These are phyloP conservation scores for Chlamydomonas reinhardtii DNA, from an alignment of 163 green algal genomes.

Conservation along the genomic window DNA sequence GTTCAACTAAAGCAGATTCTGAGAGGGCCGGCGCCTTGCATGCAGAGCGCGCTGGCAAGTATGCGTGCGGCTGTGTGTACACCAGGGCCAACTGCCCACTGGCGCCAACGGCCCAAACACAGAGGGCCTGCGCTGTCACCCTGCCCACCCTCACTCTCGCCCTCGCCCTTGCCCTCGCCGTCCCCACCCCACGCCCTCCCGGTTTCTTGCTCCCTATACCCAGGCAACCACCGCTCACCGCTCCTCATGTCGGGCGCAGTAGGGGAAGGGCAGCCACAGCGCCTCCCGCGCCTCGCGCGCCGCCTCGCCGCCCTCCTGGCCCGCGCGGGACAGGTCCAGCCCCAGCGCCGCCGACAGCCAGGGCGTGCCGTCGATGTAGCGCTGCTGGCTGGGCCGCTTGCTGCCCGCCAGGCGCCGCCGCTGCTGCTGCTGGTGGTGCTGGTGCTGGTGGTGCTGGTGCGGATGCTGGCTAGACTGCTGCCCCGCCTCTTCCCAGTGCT, in stretches of 20 bases:
- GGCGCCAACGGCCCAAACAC: too few species aligned
- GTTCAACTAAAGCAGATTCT: too few species aligned
- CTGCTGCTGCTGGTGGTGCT: neutral
- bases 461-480: too few species aligned
- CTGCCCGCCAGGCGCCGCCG: neutral
- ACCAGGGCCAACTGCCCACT: too few species aligned
- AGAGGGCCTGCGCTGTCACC: too few species aligned
- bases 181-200: too few species aligned
- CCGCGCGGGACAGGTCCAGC: neutral
- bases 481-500: too few species aligned
- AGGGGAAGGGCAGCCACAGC: slow-evolving; percentile 26
- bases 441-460: neutral
- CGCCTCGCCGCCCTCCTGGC: neutral
- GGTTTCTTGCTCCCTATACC: neutral
- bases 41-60: too few species aligned
- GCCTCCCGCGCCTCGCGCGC: neutral
- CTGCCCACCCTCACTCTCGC: too few species aligned
- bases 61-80: too few species aligned
- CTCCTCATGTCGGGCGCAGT: slow-evolving; percentile 19
- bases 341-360: slow-evolving; percentile 34
- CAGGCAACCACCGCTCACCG: neutral
- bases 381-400: neutral
- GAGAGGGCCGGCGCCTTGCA: too few species aligned
- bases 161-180: too few species aligned
- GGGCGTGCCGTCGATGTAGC: slow-evolving; percentile 1